Evolutionary conservation across 2,329 filamentous ascomycete genomes (phyloP), one percentile per base, ranked within the genome.

Genomic region (Sphaerostilbella broomeana): DNA sequence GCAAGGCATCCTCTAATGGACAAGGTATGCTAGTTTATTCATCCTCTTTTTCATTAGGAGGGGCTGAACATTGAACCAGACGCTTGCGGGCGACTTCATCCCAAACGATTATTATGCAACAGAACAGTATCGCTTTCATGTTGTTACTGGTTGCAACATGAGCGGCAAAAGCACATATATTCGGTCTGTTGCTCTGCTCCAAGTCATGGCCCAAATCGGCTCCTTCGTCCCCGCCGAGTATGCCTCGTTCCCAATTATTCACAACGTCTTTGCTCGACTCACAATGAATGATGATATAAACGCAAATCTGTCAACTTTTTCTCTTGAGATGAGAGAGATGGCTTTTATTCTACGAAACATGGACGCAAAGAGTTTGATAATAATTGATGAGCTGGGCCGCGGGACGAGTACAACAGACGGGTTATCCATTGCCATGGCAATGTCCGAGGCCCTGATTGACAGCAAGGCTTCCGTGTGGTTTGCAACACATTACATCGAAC

Each of bases 121-220:
- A 0, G 73, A 83, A 22, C 80, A 90, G 44, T 79, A 80, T 24
- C 79, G 89, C 2, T 94, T 95, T 53, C 89, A 97, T 49, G 84
- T 97, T 45, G 81, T 98, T 47, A 97, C 90, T 0, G 90, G 92
- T 4, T 94, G 86, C 58, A 98, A 98, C 52, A 98, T 98, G 92
- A 94, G 87, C 51, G 92, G 89, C 1, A 98, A 97, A 59, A 94
- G 85, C 47, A 98, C 89, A 0, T 97, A 95, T 54, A 95, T 97
- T 46, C 79, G 87, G 35, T 82, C 84, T 2, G 70, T 94, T 17
- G 86, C 90, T 0, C 67, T 98, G 21, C 77, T 94, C 55, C 79
- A 84, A 30, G 79, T 98, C 42, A 95, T 98, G 88, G 87, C 87
- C 1, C 92, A 98, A 53, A 80, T 95, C 36, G 90, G 89, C 3